Base-by-base conservation (phyloP, 164 flowering plant species). In the Stephania cephalantha region DNA sequence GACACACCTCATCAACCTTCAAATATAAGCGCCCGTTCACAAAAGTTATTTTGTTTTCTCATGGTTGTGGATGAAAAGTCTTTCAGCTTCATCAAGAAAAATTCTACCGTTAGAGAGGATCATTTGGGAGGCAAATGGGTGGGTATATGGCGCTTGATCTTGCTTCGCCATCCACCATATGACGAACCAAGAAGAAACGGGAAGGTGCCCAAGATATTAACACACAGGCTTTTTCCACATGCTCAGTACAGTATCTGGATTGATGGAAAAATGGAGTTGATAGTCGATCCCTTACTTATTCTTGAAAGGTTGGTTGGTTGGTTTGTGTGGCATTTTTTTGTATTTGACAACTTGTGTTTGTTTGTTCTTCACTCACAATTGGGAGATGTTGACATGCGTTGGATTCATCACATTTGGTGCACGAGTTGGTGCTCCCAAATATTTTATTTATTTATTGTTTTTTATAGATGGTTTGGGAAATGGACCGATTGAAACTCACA, bases 181-280 rank as follows among this genome's bases (percentile, higher is more conserved):
- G 99, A 96, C 84, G 98, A 96, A 70, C 98, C 98, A 18, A 85
- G 98, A 82, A 87, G 98, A 78, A 96, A 96, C 71, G 99, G 99
- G 65, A 96, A 96, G 81, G 97, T 96, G 78, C 99, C 99, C 3
- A 94, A 93, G 83, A 96, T 93, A 71, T 79, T 94, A 82, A 89
- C 95, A 50, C 99, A 95, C 81, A 88, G 98, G 80, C 80, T 96
- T 50, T 94, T 92, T 85, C 99, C 97, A 76, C 85, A 88, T 81
- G 95, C 98, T 69, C 88, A 84, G 71, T 96, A 94, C 85, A 96
- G 97, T 82, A 96, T 94, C 75, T 96, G 99, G 99, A 90, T 96
- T 78, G 99, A 96, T 86, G 98, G 98, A 67, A 96, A 96, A 83
- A 96, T 96, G 99, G 98, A 96, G 87, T 88, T 94, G 31, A 81